Conservation (phyloP, 371 early-diverging fungal species). For the Syncephalastrum monosporum region DNA sequence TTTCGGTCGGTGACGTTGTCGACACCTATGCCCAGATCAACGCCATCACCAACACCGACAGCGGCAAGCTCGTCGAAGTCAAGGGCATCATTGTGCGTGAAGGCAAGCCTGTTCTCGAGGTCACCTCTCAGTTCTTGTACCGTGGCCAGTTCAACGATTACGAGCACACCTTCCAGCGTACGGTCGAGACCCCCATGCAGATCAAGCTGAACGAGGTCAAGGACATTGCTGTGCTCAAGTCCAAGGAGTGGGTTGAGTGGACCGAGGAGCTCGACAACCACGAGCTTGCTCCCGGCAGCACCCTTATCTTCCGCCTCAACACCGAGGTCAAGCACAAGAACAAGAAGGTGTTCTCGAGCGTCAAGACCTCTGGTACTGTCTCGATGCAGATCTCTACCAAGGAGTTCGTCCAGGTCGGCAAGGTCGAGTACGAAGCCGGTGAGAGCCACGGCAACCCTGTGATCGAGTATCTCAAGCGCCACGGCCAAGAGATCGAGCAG, state of each 20-base stretch:
- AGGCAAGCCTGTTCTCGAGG: conserved; percentile 70
- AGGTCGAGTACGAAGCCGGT: conserved; percentile 75
- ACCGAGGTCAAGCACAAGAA: conserved; percentile 80
- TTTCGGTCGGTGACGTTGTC: conserved; percentile 84
- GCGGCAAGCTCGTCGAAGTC: conserved; percentile 92
- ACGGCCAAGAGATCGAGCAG: conserved; percentile 81
- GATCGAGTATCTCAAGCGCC: conserved; percentile 77
- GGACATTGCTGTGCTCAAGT: conserved; percentile 85
- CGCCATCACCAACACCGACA: conserved; percentile 80
- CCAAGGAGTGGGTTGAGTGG: conserved; percentile 92
- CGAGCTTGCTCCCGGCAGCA: conserved; percentile 66
- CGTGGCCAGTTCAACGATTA: conserved; percentile 86
- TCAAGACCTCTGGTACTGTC: conserved; percentile 81
- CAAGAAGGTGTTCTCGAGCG: conserved; percentile 63
- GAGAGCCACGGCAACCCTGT: conserved; percentile 81
- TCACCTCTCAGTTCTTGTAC: conserved; percentile 87
- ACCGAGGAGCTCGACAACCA: conserved; percentile 61
- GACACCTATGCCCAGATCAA: conserved; percentile 76
- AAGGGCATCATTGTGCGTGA: conserved; percentile 72
- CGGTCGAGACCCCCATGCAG: conserved; percentile 81
- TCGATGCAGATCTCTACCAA: conserved; percentile 82
- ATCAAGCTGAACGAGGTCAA: conserved; percentile 74
- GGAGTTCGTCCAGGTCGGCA: conserved; percentile 82
- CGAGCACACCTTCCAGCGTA: conserved; percentile 82
- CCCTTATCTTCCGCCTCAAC: conserved; percentile 82